Conservation (phyloP, 495 filamentous ascomycete species). For the Talaromyces wortmannii region DNA sequence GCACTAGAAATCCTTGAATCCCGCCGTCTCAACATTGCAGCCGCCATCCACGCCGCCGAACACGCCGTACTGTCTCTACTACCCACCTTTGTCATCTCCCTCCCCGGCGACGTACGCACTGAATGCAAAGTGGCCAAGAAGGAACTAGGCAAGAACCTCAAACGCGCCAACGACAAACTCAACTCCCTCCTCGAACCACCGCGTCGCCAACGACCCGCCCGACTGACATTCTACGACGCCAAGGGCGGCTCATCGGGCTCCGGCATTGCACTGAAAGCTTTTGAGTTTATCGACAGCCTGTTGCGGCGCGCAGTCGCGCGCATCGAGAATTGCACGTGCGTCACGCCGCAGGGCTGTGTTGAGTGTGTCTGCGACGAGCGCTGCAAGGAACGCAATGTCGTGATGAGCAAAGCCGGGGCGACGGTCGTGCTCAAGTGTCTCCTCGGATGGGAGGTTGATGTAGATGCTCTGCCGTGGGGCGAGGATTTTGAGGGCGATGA, state of each 20-base stretch:
- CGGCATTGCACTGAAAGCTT: slow-evolving; percentile 85
- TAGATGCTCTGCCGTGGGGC: slow-evolving; percentile 73
- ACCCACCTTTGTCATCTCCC: slow-evolving; percentile 81
- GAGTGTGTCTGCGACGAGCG: slow-evolving; percentile 84
- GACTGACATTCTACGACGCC: slow-evolving; percentile 91
- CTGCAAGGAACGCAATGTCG: slow-evolving; percentile 82
- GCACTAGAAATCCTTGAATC: slow-evolving; percentile 74
- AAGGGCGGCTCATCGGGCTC: slow-evolving; percentile 79
- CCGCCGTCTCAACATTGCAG: slow-evolving; percentile 72
- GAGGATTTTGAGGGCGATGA: slow-evolving; percentile 40
- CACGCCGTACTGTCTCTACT: slow-evolving; percentile 83
- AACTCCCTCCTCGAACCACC: slow-evolving; percentile 28
- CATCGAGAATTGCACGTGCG: slow-evolving; percentile 64
- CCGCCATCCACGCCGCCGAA: slow-evolving; percentile 89
- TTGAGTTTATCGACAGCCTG: slow-evolving; percentile 80
- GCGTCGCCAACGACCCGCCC: slow-evolving; percentile 74
- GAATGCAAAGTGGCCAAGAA: slow-evolving; percentile 90
- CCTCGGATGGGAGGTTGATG: slow-evolving; percentile 68
- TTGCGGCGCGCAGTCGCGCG: slow-evolving; percentile 72
- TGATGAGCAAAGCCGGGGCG: slow-evolving; percentile 89
- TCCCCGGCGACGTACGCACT: slow-evolving; percentile 83
- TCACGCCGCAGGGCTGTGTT: slow-evolving; percentile 62
- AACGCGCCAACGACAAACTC: slow-evolving; percentile 19
- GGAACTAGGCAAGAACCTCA: slow-evolving; percentile 36
- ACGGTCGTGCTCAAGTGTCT: slow-evolving; percentile 71